phyloP scores from a whole-genome alignment of 164 flowering plant species.

The Tetracentron sinense region DNA sequence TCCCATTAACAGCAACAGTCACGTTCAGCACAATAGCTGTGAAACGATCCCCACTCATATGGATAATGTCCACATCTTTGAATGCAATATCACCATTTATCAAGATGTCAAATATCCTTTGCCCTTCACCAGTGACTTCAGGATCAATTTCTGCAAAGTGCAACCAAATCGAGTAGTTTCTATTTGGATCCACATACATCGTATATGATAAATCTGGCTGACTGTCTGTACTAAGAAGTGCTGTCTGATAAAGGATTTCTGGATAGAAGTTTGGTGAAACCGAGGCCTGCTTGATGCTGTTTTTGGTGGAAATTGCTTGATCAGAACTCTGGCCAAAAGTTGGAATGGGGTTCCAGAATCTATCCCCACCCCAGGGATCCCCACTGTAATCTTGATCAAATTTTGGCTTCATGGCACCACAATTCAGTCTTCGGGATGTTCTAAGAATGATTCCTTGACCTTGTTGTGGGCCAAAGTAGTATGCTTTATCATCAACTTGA shows the following conservation, averaged over 20 bases:
- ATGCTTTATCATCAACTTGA: constrained; percentile 75
- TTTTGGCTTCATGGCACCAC: constrained; percentile 51
- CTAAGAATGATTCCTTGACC: constrained; percentile 61
- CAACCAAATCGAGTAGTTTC: constrained; percentile 89
- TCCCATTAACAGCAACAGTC: constrained; percentile 73
- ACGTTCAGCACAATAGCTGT: constrained; percentile 79
- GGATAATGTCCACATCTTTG: constrained; percentile 59
- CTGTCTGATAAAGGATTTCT: constrained; percentile 65
- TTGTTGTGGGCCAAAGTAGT: constrained; percentile 54
- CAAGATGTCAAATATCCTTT: constrained; percentile 81
- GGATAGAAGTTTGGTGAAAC: constrained; percentile 84
- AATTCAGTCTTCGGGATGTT: constrained; percentile 60
- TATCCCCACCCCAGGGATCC: constrained; percentile 89
- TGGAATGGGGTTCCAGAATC: constrained; percentile 62
- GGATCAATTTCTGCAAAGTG: constrained; percentile 93
- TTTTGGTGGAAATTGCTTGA: constrained; percentile 31
- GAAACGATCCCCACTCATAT: constrained; percentile 54
- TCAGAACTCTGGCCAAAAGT: constrained; percentile 61
- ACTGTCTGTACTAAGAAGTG: constrained; percentile 60
- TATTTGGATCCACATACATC: constrained; percentile 83
- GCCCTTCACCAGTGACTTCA: constrained; percentile 46
- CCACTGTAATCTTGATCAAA: constrained; percentile 77
- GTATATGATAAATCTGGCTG: constrained; percentile 59
- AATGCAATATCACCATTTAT: constrained; percentile 80
- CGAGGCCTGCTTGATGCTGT: constrained; percentile 48